Evolutionary conservation across 2,329 filamentous ascomycete genomes (phyloP).

Genomic region (Aspergillus bombycis): DNA sequence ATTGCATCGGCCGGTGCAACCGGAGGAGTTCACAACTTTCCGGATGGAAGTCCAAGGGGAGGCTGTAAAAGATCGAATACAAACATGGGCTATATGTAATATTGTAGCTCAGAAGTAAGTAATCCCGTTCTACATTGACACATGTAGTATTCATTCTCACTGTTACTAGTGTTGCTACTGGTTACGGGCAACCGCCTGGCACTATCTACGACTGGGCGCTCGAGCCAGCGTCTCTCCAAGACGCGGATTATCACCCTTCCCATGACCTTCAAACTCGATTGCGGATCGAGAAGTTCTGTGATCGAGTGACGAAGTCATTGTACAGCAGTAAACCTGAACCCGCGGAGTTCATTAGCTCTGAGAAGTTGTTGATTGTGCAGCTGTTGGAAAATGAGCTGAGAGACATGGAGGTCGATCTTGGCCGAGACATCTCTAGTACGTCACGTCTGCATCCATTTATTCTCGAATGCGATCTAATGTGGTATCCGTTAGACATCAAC

Average conservation of each 20-base stretch:
- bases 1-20: slow-evolving; percentile 63
- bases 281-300: slow-evolving; percentile 61
- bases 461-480: not conserved
- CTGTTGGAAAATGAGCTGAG: slow-evolving; percentile 49
- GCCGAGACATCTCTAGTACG: slow-evolving; percentile 40
- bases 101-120: slow-evolving; percentile 66
- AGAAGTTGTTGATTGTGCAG: slow-evolving; percentile 47
- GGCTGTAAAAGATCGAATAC: slow-evolving; percentile 63
- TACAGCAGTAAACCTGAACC: slow-evolving; percentile 61
- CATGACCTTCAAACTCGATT: slow-evolving; percentile 54
- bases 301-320: slow-evolving; percentile 59
- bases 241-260: slow-evolving; percentile 52
- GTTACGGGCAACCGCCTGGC: slow-evolving; percentile 65
- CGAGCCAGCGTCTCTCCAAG: slow-evolving; percentile 46
- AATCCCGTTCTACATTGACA: not conserved
- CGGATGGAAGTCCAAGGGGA: slow-evolving; percentile 58
- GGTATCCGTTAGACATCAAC: slow-evolving; percentile 40
- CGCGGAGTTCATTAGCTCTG: slow-evolving; percentile 49
- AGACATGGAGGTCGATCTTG: slow-evolving; percentile 57
- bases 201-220: slow-evolving; percentile 63
- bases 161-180: slow-evolving; percentile 58
- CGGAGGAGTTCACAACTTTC: slow-evolving; percentile 57
- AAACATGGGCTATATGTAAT: slow-evolving; percentile 69
- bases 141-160: slow-evolving; percentile 14
- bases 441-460: not conserved